Evolutionary conservation across 805 yeast genomes (phyloP).

Genomic region (Tetrapisispora taiwanensis): DNA sequence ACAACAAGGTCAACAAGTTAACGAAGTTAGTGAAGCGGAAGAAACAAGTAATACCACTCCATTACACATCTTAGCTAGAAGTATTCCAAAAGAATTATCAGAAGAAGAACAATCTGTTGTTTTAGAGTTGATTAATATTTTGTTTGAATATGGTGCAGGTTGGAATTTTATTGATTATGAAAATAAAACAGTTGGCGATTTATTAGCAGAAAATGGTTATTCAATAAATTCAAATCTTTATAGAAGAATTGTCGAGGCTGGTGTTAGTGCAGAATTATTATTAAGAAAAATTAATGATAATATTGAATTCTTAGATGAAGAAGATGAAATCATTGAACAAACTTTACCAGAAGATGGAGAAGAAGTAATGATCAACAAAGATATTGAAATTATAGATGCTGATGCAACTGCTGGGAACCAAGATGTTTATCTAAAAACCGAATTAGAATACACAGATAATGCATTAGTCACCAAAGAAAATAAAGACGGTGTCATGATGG

Average conservation of each 20-base stretch:
- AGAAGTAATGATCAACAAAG: background rate
- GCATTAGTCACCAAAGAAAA: conserved; percentile 64
- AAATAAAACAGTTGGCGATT: conserved; percentile 77
- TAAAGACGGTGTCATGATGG: conserved; percentile 94
- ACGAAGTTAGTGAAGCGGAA: conserved; percentile 23
- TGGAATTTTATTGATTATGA: conserved; percentile 74
- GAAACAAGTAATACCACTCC: conserved; percentile 61
- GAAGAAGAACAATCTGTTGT: conserved; percentile 38
- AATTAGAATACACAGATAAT: conserved; percentile 53
- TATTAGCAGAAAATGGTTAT: conserved; percentile 45
- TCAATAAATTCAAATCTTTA: conserved; percentile 35
- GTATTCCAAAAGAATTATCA: conserved; percentile 31
- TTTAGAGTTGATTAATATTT: conserved; percentile 44
- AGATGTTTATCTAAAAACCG: conserved; percentile 50
- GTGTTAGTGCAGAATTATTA: conserved; percentile 79
- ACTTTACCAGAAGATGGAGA: conserved; percentile 4
- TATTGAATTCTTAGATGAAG: conserved; percentile 45
- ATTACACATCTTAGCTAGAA: conserved; percentile 55
- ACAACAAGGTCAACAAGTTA: conserved; percentile 8
- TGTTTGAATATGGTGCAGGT: conserved; percentile 83
- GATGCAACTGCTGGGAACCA: conserved; percentile 59
- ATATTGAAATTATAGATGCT: background rate
- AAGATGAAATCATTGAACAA: conserved; percentile 28
- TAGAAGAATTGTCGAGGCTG: conserved; percentile 58
- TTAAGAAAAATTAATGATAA: conserved; percentile 57